Base-by-base conservation (phyloP, 108 stramenopile genomes). In the Poteriospumella lacustris region DNA sequence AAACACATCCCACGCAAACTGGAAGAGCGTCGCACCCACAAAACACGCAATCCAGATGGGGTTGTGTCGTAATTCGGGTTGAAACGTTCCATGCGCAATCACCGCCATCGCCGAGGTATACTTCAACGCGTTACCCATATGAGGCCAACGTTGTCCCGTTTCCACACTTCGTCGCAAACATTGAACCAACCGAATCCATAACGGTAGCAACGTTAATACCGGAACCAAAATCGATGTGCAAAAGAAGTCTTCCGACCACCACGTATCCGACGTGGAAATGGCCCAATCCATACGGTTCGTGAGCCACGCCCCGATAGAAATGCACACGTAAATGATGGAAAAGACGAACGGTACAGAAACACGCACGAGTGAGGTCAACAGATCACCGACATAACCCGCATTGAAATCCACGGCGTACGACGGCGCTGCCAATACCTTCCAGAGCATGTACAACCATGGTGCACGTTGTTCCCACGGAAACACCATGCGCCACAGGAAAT, bases 31-130 rank as follows among this genome's bases (percentile, higher is more conserved):
- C 42, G 83, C 83, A 36, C 78, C 78, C 42, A 84, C 78, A 42
- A 84, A 83, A 68, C 69, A 77, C 38, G 76, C 58, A 36, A 84
- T 43, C 83, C 83, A 84, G 19, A 44, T 3, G 40, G 67, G 68
- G 75, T 79, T 79, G 42, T 73, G 72, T 34, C 72, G 81, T 76
- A 84, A 36, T 34, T 56, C 41, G 5, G 83, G 83, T 31, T 80
- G 77, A 19, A 58, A 67, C 12, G 41, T 28, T 9, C 39, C 60
- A 58, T 3, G 81, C n/a, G 81, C 75, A 33, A 81, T 81, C 78
- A 83, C 83, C 41, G 78, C 68, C 81, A 82, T 82, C 42, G 83
- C 83, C 31, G 82, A 79, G 29, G 82, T 75, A 40, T 82, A 84
- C 56, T 84, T 84, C 34, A 84, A 69, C 12, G 83, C 83, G 70